Evolutionary conservation across 768 basidiomycete species (phyloP).

Genomic region (Gloeophyllum trabeum): DNA sequence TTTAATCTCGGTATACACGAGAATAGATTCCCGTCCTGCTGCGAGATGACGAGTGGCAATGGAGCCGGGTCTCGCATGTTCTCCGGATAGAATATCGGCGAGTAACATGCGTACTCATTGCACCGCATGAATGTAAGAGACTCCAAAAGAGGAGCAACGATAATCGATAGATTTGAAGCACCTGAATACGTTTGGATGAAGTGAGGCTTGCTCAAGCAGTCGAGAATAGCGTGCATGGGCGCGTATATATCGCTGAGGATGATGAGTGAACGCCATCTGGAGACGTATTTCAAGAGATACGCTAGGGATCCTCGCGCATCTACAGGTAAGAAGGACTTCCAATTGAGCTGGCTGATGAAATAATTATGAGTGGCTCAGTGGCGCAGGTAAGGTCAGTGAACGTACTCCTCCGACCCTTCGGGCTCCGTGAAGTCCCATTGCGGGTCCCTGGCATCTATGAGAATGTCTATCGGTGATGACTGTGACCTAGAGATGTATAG

Average conservation of each 20-base stretch:
- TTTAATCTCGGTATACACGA: slow-evolving; percentile 28
- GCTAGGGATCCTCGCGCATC: too few species aligned
- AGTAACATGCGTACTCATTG: slow-evolving; percentile 42
- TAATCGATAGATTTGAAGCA: too few species aligned
- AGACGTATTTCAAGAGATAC: slow-evolving; percentile 40
- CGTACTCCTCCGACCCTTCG: slow-evolving; percentile 20
- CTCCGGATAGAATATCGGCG: slow-evolving; percentile 29
- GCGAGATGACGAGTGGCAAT: too few species aligned
- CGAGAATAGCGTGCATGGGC: slow-evolving; percentile 44
- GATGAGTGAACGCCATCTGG: slow-evolving; percentile 39
- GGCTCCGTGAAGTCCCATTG: slow-evolving; percentile 47
- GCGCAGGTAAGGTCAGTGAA: slow-evolving; percentile 13
- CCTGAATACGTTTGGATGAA: too few species aligned
- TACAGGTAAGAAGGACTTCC: too few species aligned
- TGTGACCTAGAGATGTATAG: slow-evolving; percentile 35
- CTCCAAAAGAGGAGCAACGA: slow-evolving; percentile 32
- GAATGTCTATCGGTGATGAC: slow-evolving; percentile 38
- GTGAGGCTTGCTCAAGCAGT: slow-evolving; percentile 28
- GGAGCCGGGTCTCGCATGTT: too few species aligned
- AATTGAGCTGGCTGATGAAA: too few species aligned
- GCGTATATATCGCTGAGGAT: slow-evolving; percentile 46
- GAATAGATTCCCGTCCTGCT: slow-evolving; percentile 18
- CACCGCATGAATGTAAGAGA: slow-evolving; percentile 46
- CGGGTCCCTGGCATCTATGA: slow-evolving; percentile 47
- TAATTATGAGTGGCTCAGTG: too few species aligned